Percentiles rank a stretch among this genome's conserved stretches.
Conservation (phyloP, 2,329 filamentous ascomycete genomes). For the Ophiostoma australiae region DNA sequence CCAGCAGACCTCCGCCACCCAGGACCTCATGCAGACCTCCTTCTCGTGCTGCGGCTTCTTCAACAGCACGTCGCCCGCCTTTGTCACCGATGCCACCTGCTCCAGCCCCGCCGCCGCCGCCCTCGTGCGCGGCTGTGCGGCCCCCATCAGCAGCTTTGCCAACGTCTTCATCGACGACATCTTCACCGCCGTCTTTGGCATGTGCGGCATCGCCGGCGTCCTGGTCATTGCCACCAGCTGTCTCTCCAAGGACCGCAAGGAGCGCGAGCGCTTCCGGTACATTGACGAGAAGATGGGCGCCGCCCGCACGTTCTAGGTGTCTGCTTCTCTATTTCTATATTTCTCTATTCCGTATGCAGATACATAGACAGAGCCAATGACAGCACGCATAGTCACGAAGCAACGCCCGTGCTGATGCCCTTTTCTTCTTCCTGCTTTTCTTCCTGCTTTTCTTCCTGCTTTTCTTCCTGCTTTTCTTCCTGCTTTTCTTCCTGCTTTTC, state of each 20-base stretch:
- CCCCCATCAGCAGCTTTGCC: conserved; percentile 61
- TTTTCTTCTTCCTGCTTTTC: neutral
- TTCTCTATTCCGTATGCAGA: neutral
- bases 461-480: neutral
- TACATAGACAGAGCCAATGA: neutral
- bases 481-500: neutral
- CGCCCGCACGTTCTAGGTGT: conserved; percentile 43
- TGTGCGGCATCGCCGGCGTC: conserved; percentile 66
- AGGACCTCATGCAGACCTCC: conserved; percentile 65
- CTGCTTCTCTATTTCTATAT: neutral
- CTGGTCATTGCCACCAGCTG: conserved; percentile 68
- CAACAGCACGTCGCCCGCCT: conserved; percentile 66
- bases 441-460: neutral
- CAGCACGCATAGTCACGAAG: neutral
- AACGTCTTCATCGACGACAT: conserved; percentile 69
- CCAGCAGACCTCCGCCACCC: conserved; percentile 50
- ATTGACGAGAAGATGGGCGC: conserved; percentile 73
- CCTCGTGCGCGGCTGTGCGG: conserved; percentile 63
- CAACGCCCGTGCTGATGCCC: neutral
- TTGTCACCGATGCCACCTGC: conserved; percentile 64
- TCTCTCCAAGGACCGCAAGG: conserved; percentile 73
- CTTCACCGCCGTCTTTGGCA: conserved; percentile 74
- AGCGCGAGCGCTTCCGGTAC: conserved; percentile 70
- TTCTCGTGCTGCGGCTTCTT: conserved; percentile 78
- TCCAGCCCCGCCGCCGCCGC: conserved; percentile 65